Evolutionary conservation across 75 land plant species (phyloP), one percentile per base, ranked within the genome.

Genomic region (Pinus albicaulis): DNA sequence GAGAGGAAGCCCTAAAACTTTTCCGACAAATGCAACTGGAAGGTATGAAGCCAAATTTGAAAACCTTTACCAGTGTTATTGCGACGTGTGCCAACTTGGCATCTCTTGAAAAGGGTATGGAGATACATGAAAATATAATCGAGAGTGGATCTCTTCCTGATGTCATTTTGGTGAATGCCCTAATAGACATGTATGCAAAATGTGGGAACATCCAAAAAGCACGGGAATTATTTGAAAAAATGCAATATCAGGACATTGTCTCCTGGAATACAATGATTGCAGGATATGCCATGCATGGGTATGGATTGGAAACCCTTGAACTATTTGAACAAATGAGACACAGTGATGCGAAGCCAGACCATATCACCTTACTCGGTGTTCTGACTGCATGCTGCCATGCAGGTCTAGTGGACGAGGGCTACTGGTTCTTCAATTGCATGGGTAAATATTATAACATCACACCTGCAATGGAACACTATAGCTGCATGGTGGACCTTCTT

Each of bases 251-350:
- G 17, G 76, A 59, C 17, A 19, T 59, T 10, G 78, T 58, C n/a
- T 59, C 80, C 10, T 79, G 80, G 80, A 74, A 60, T 79, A 85
- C 92, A 3, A 87, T 58, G 59, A 17, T 16, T 58, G 59, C 59
- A 58, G 59, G 59, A 58, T 58, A 58, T 20, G 59, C n/a, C n/a
- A 16, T 17, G n/a, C 17, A 58, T 58, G 59, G 59, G 59, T 3
- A 58, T 58, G 59, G 59, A 3, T 17, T 20, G 59, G 59, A 16
- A 58, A 20, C 59, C 59, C n/a, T 58, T 16, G 59, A 58, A 58
- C 17, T 58, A 7, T 58, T 58, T 58, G n/a, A 58, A 17, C 59
- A 58, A 17, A 58, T 58, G 59, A 16, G 4, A 20, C 59, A 58
- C 17, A 3, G 5, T 20, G 59, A 20, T 16, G n/a, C 15, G 17